These are phyloP conservation scores for Selenicereus undatus DNA, from an alignment of 148 eudicot genomes.

Conservation along the genomic window DNA sequence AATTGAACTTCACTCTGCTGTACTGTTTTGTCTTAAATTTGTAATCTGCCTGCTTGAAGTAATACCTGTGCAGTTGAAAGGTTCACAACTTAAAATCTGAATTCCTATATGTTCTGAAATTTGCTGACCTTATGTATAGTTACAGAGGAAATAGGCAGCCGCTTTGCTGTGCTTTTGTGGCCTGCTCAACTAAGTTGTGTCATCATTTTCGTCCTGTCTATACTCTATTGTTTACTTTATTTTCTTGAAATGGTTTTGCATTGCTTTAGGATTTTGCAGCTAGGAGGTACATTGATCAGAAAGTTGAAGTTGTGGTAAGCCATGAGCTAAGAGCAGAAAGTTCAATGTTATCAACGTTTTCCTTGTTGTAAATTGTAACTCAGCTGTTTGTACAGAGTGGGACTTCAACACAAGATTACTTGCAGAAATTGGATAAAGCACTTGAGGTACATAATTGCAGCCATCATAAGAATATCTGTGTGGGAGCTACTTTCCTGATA, in stretches of 20 bases:
- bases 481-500: neutral
- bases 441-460: constrained; percentile 51
- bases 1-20: neutral
- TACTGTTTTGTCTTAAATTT: neutral
- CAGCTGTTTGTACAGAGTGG: constrained; percentile 54
- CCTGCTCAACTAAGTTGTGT: neutral
- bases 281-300: constrained; percentile 59
- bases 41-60: neutral
- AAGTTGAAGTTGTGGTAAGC: constrained; percentile 78
- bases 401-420: constrained; percentile 67
- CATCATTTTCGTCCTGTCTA: neutral
- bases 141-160: neutral
- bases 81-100: neutral
- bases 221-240: neutral
- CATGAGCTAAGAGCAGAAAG: neutral
- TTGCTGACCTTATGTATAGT: neutral
- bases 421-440: constrained; percentile 69
- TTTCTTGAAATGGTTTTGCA: neutral
- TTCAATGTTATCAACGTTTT: constrained; percentile 1
- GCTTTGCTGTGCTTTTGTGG: neutral
- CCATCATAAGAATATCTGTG: neutral
- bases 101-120: neutral
- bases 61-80: neutral
- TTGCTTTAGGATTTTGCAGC: constrained; percentile 68
- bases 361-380: constrained; percentile 10